A percentile compares a stretch with the other conserved stretches of the same genome.
These are phyloP conservation scores for Neurospora cerealis DNA, from an alignment of 495 filamentous ascomycete species.

Conservation along the genomic window DNA sequence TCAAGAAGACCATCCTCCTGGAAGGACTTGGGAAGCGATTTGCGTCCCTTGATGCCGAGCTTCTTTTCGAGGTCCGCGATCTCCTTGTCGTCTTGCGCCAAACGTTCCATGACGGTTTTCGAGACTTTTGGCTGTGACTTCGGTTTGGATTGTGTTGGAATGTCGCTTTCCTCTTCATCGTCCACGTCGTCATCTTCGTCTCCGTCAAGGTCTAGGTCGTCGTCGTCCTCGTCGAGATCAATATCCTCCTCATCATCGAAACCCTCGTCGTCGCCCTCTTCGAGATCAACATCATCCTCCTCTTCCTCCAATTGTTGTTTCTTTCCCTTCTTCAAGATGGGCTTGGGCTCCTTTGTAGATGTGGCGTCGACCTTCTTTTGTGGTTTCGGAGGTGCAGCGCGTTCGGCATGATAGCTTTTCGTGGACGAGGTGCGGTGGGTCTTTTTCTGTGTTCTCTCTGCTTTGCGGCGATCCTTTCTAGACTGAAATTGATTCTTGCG, in stretches of 20 bases:
- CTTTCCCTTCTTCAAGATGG: slow-evolving; percentile 9
- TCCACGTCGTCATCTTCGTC: slow-evolving; percentile 22
- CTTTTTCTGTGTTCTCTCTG: slow-evolving; percentile 34
- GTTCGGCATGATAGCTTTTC: slow-evolving; percentile 7
- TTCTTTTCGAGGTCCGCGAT: slow-evolving; percentile 85
- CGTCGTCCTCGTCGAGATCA: slow-evolving; percentile 13
- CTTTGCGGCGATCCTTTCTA: slow-evolving; percentile 41
- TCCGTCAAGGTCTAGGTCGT: slow-evolving; percentile 19
- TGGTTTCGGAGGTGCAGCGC: background rate
- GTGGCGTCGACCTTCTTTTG: background rate
- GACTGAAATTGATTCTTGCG: slow-evolving; percentile 7
- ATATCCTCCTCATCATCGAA: slow-evolving; percentile 15
- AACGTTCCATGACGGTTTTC: slow-evolving; percentile 49
- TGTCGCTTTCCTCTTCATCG: slow-evolving; percentile 21
- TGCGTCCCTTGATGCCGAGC: slow-evolving; percentile 64
- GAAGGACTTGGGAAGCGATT: slow-evolving; percentile 61
- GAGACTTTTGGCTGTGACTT: slow-evolving; percentile 34
- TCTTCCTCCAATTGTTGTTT: slow-evolving; percentile 6
- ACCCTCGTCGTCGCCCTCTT: slow-evolving; percentile 12
- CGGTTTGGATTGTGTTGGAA: slow-evolving; percentile 11
- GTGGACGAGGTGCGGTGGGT: slow-evolving; percentile 8
- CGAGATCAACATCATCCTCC: slow-evolving; percentile 7
- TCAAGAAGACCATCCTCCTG: slow-evolving; percentile 80
- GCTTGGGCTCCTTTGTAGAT: slow-evolving; percentile 2
- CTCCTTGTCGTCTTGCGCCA: slow-evolving; percentile 71